Evolutionary conservation across 805 yeast species (phyloP), one percentile per base, ranked within the genome.

Genomic region (Kodamaea kakaduensis): DNA sequence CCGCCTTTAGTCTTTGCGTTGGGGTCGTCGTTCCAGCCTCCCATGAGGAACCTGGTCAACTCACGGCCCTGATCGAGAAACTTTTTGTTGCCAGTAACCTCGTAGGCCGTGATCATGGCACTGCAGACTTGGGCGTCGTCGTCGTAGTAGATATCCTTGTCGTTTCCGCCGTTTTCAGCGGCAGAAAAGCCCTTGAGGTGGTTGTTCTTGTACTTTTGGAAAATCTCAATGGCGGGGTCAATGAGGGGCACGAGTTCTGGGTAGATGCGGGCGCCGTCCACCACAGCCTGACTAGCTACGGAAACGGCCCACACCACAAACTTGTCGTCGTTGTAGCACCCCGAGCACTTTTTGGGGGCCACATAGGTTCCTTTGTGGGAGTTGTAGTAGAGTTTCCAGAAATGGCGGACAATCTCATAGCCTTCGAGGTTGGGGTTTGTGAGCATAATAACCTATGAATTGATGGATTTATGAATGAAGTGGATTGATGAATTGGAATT

Each of bases 111-210:
- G 38, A 82, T 59, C 45, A 78, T 63, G 3, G 80, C 81, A 46
- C 78, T 66, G 10, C 83, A 81, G 9, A 81, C 76, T 52, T 81
- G 89, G 2, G 88, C 89, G 51, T 81, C 83, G 49, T 81, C 89
- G 49, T 81, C 87, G 43, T 77, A 77, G 54, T 81, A 80, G 25
- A 81, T 75, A 52, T 81, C 87, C 33, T 61, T 60, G 53, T 80
- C 81, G 30, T 73, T 78, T 15, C 72, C 71, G 34, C 64, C 64
- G 48, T 78, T 72, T 49, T 75, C 78, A 4, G 81, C 78, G 1
- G 86, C 87, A 26, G 82, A 74, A 56, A 70, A 82, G 4, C 81
- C 86, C 38, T 71, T 71, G 27, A 60, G 49, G 40, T 66, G 57
- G 5, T 64, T 60, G 44, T 75, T 72, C 56, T 72, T 71, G 57